Conservation (phyloP, 164 flowering plant species). For the Chimonanthus salicifolius region DNA sequence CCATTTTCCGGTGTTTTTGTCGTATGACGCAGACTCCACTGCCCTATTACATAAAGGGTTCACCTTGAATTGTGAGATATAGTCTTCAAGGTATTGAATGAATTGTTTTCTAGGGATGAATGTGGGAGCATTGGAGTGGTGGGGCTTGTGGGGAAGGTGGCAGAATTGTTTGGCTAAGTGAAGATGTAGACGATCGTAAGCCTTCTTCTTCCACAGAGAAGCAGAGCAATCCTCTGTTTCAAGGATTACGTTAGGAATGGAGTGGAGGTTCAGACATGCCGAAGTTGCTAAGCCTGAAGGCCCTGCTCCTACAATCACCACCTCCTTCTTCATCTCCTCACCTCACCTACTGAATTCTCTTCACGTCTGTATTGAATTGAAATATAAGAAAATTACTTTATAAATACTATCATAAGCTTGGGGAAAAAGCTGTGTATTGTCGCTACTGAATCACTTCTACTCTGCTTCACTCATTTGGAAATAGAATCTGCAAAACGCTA, state of each 20-base stretch:
- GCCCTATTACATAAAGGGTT: slow-evolving; percentile 18
- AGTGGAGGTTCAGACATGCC: slow-evolving; percentile 25
- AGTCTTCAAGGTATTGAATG: slow-evolving; percentile 28
- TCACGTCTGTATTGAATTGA: too few relatives aligned
- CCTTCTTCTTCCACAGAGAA: slow-evolving; percentile 26
- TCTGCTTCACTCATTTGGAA: too few relatives aligned
- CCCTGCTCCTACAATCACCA: slow-evolving; percentile 18
- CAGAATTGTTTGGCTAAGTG: slow-evolving; percentile 39
- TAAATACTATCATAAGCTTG: too few relatives aligned
- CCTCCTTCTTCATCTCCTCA: slow-evolving; percentile 9
- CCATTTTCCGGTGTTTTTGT: neutral
- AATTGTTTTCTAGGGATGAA: slow-evolving; percentile 26
- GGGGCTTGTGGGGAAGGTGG: slow-evolving; percentile 29
- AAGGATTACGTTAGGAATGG: slow-evolving; percentile 22
- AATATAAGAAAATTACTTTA: too few relatives aligned
- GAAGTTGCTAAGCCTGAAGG: slow-evolving; percentile 29
- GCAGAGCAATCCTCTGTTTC: slow-evolving; percentile 29
- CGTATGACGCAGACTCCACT: slow-evolving; percentile 10
- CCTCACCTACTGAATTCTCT: neutral
- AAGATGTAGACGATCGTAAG: slow-evolving; percentile 33
- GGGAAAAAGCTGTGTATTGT: too few relatives aligned
- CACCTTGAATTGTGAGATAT: slow-evolving; percentile 20
- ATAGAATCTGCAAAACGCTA: too few relatives aligned
- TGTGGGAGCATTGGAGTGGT: slow-evolving; percentile 13
- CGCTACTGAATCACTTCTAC: too few relatives aligned